Conservation (phyloP, 2,329 filamentous ascomycete genomes). For the Immersiporthe knoxdaviesiana region DNA sequence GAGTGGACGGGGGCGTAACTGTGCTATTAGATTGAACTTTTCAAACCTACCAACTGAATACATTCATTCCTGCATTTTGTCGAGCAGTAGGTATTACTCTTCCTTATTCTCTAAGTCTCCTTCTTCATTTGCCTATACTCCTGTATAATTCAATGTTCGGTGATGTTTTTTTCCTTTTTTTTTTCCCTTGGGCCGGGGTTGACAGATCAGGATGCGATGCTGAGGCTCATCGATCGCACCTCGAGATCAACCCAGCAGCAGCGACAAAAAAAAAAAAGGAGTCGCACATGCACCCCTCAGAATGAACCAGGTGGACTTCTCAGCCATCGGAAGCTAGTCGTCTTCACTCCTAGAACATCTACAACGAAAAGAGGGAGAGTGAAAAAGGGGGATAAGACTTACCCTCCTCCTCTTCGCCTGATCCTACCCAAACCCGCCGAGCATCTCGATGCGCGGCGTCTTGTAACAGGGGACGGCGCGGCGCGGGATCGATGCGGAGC, state of each 20-base stretch:
- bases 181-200: not conserved
- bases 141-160: not conserved
- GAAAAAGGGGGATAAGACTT: too few relatives aligned
- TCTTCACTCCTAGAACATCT: not conserved
- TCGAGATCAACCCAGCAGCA: not conserved
- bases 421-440: not conserved
- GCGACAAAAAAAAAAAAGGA: not conserved
- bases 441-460: not conserved
- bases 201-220: not conserved
- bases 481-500: conserved; percentile 11
- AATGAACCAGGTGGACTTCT: too few relatives aligned
- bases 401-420: not conserved
- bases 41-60: not conserved
- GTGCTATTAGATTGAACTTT: not conserved
- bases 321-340: not conserved
- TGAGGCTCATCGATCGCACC: not conserved
- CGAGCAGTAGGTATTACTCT: not conserved
- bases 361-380: not conserved
- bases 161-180: too few relatives aligned
- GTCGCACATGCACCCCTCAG: too few relatives aligned
- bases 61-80: not conserved
- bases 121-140: not conserved
- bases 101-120: rapidly evolving
- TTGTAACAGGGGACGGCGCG: not conserved
- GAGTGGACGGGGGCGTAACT: not conserved